A percentile compares a stretch with the other conserved stretches of the same genome.
These are phyloP conservation scores for Microbotryum lychnidis-dioicae DNA, from an alignment of 1,284 basidiomycete species.

Conservation along the genomic window DNA sequence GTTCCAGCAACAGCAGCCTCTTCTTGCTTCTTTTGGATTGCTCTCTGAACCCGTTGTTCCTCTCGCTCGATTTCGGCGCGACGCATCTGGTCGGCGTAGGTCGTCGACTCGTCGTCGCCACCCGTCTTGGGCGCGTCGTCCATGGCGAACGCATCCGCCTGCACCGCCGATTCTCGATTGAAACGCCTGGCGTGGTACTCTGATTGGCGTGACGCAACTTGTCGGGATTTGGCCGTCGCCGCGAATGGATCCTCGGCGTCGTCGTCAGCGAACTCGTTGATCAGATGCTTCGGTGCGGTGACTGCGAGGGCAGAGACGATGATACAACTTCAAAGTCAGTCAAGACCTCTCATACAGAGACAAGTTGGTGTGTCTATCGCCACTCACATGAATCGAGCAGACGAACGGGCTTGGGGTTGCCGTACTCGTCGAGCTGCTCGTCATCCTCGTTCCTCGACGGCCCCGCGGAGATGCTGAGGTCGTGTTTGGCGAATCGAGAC, in stretches of 20 bases:
- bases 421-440: conserved; percentile 17
- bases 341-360: neutral
- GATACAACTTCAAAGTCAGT: neutral
- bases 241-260: conserved; percentile 94
- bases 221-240: conserved; percentile 80
- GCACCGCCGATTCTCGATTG: conserved; percentile 53
- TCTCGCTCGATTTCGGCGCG: conserved; percentile 85
- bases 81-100: conserved; percentile 95
- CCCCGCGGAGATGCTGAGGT: conserved; percentile 7
- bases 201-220: conserved; percentile 86
- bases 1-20: conserved; percentile 51
- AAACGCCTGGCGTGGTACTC: conserved; percentile 95
- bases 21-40: conserved; percentile 79
- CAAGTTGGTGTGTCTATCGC: neutral
- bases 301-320: conserved; percentile 35
- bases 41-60: conserved; percentile 71
- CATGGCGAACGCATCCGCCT: conserved; percentile 66
- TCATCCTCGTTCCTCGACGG: conserved; percentile 3
- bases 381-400: conserved; percentile 26
- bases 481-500: conserved; percentile 20
- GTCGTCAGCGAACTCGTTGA: conserved; percentile 80
- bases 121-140: conserved; percentile 53
- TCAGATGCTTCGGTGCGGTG: conserved; percentile 85
- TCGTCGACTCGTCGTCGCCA: conserved; percentile 63
- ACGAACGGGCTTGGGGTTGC: conserved; percentile 6